Conservation (phyloP, 2,329 filamentous ascomycete species). For the Cercospora zeae-maydis region DNA sequence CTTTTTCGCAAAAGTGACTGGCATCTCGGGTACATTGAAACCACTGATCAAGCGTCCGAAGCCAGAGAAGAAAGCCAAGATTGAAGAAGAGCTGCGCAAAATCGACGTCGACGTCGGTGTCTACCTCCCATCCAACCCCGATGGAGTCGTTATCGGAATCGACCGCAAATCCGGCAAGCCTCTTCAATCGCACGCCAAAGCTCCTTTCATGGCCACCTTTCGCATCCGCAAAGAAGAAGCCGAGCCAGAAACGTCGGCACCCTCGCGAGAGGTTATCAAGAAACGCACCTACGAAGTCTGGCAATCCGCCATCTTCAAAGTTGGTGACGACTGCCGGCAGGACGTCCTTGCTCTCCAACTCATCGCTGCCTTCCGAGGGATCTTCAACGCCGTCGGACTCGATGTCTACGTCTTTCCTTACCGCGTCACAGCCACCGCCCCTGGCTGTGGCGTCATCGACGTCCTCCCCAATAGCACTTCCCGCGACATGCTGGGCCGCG, state of each 20-base stretch:
- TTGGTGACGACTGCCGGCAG: slow-evolving; percentile 96
- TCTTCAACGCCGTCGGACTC: slow-evolving; percentile 90
- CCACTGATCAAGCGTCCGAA: slow-evolving; percentile 89
- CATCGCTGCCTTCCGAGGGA: slow-evolving; percentile 95
- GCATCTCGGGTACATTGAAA: slow-evolving; percentile 90
- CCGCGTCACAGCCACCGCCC: slow-evolving; percentile 93
- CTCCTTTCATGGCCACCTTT: slow-evolving; percentile 98
- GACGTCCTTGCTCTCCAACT: slow-evolving; percentile 95
- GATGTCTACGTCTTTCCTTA: slow-evolving; percentile 98
- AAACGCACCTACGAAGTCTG: slow-evolving; percentile 76
- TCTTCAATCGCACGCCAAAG: slow-evolving; percentile 95
- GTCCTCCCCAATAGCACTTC: slow-evolving; percentile 97
- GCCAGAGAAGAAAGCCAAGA: slow-evolving; percentile 97
- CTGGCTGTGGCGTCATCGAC: slow-evolving; percentile 96
- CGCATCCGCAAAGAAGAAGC: slow-evolving; percentile 80
- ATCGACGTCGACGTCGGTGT: slow-evolving; percentile 97
- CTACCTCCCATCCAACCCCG: slow-evolving; percentile 94
- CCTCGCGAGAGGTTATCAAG: slow-evolving; percentile 17
- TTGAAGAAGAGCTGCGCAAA: slow-evolving; percentile 95
- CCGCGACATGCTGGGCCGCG: slow-evolving; percentile 95
- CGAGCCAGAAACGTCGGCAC: slow-evolving; percentile 42
- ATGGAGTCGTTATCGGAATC: slow-evolving; percentile 95
- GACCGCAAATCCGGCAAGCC: slow-evolving; percentile 97
- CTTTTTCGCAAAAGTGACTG: slow-evolving; percentile 98
- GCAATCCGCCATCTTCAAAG: slow-evolving; percentile 99